Conservation (phyloP, 106 monocot genomes). For the Apostasia shenzhenica region DNA sequence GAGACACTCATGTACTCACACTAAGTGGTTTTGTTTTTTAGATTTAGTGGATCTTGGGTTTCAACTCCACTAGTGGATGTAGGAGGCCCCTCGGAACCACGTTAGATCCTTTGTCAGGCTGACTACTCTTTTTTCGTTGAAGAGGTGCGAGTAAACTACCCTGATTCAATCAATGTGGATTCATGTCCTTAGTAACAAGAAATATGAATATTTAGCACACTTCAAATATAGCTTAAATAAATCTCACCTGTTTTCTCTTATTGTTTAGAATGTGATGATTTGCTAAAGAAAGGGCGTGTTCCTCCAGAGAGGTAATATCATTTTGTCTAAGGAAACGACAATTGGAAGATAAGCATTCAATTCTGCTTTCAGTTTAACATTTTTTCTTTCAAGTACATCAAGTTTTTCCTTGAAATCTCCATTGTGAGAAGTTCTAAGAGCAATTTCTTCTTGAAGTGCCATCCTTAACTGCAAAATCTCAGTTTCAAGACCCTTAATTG, state of each 20-base stretch:
- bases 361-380: conserved; percentile 29
- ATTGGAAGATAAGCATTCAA: conserved; percentile 33
- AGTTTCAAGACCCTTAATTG: conserved; percentile 25
- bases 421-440: conserved; percentile 15
- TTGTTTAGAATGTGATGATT: conserved; percentile 12
- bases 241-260: conserved; percentile 24
- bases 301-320: conserved; percentile 31
- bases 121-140: not conserved
- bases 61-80: too few relatives aligned
- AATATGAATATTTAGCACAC: not conserved
- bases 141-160: conserved; percentile 6
- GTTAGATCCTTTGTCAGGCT: too few relatives aligned
- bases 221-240: not conserved
- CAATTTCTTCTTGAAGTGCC: conserved; percentile 5
- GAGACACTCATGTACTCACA: too few relatives aligned
- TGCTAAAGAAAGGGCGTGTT: conserved; percentile 27
- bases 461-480: conserved; percentile 17
- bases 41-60: too few relatives aligned
- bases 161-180: conserved; percentile 1
- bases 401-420: conserved; percentile 19
- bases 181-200: not conserved
- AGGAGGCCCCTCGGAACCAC: too few relatives aligned
- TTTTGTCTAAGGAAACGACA: conserved; percentile 24
- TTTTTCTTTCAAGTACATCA: conserved; percentile 26
- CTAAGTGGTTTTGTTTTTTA: too few relatives aligned